Evolutionary conservation across 371 early-diverging fungal species (phyloP), one percentile per base, ranked within the genome.

Genomic region (Gilbertella persicaria): DNA sequence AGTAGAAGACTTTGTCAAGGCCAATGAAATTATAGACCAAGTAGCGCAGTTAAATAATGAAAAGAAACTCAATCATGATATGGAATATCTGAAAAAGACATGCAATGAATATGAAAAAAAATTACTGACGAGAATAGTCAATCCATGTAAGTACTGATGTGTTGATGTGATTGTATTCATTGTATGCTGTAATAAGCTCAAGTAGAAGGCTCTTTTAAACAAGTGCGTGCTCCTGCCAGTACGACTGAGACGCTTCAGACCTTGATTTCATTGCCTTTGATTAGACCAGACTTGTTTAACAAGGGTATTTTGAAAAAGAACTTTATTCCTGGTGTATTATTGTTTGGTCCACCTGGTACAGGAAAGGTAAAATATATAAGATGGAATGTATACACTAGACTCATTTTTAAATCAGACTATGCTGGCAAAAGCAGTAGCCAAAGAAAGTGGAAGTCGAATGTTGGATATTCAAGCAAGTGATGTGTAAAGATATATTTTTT

Each of bases 321-420:
- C 53, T 82, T 87, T 42, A 84, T 92, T 25, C 79, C 88, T 33
- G 96, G 96, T 10, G 80, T 95, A 24, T 83, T 98, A 12, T 73
- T 98, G 28, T 96, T 97, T 80, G 99, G 99, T 8, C 98, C 99
- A 4, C 99, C 99, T 3, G 99, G 99, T 30, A 97, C 97, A 10
- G 97, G 99, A 51, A 99, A 73, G 66, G 69, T 71, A 44, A 50
- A 16, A 23, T 0, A 20, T n/a, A n/a, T n/a, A n/a, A n/a, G n/a
- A n/a, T n/a, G n/a, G n/a, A 29, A 21, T 37, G 40, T 25, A 13
- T 45, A 2, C n/a, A n/a, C n/a, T n/a, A n/a, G n/a, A n/a, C n/a
- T 45, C 1, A 40, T 30, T 40, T 19, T 35, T 23, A 36, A 46
- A 37, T 20, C 58, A 99, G 82, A 98, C 99, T 12, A 80, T 96